These are phyloP conservation scores for Marsdenia floribunda DNA, from an alignment of 257 asterid genomes.

Conservation along the genomic window DNA sequence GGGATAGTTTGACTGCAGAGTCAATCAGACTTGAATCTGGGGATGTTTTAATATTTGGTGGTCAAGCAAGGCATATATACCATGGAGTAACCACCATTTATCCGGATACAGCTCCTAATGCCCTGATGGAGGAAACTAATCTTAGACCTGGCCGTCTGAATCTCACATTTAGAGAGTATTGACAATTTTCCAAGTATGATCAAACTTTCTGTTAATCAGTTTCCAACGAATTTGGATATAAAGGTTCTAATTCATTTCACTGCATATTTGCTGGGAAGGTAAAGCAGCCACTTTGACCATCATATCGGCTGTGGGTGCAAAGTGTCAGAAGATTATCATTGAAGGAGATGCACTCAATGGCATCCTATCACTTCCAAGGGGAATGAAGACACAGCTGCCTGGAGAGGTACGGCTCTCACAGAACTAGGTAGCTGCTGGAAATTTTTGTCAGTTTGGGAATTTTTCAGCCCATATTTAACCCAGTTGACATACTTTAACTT, in stretches of 20 bases:
- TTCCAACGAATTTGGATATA: background rate
- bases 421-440: background rate
- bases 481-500: no score
- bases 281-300: background rate
- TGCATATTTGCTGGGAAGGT: background rate
- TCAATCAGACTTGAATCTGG: conserved; percentile 59
- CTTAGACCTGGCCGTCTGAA: conserved; percentile 69
- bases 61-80: conserved; percentile 58
- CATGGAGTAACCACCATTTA: conserved; percentile 60
- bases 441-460: background rate
- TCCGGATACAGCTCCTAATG: conserved; percentile 42
- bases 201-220: background rate
- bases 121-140: conserved; percentile 43
- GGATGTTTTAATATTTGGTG: conserved; percentile 78
- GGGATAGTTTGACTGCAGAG: conserved; percentile 41
- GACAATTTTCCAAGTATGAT: conserved; percentile 15
- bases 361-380: background rate
- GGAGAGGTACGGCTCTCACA: background rate
- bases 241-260: background rate
- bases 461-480: no score
- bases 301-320: background rate
- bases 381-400: background rate
- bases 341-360: background rate
- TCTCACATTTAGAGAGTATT: conserved; percentile 74
- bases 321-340: background rate